These are phyloP conservation scores for Daldinia sp. DNA, from an alignment of 2,329 filamentous ascomycete genomes.

Conservation along the genomic window DNA sequence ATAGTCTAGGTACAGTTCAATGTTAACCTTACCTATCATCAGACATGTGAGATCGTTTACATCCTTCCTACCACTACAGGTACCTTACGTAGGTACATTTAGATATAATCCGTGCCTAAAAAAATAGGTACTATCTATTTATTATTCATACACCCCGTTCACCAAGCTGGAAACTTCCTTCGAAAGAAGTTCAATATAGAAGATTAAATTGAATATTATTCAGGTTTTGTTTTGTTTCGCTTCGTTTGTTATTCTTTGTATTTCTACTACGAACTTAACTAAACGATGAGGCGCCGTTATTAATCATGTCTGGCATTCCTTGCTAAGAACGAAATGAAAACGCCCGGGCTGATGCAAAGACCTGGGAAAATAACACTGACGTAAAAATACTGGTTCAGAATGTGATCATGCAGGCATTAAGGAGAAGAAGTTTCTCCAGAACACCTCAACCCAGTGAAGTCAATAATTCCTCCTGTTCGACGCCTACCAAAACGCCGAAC, in stretches of 20 bases:
- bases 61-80: not conserved
- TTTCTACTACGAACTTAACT: conserved; percentile 11
- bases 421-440: conserved; percentile 3
- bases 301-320: conserved; percentile 26
- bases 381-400: conserved; percentile 20
- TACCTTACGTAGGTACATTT: not conserved
- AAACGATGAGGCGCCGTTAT: conserved; percentile 13
- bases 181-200: not conserved
- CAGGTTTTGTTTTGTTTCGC: conserved; percentile 2
- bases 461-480: conserved; percentile 30
- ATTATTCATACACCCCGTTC: conserved; percentile 15
- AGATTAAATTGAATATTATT: not conserved
- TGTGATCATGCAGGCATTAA: conserved; percentile 16
- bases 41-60: not conserved
- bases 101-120: too few relatives aligned
- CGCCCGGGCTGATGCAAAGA: conserved; percentile 32
- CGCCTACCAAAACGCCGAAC: conserved; percentile 34
- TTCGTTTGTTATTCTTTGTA: conserved; percentile 22
- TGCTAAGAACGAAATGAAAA: conserved; percentile 28
- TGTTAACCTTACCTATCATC: not conserved
- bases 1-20: not conserved
- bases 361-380: conserved; percentile 17
- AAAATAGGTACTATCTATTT: not conserved
- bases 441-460: conserved; percentile 14
- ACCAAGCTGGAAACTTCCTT: not conserved